Evolutionary conservation across 2,329 filamentous ascomycete genomes (phyloP).

Genomic region (Epichloe bromicola): DNA sequence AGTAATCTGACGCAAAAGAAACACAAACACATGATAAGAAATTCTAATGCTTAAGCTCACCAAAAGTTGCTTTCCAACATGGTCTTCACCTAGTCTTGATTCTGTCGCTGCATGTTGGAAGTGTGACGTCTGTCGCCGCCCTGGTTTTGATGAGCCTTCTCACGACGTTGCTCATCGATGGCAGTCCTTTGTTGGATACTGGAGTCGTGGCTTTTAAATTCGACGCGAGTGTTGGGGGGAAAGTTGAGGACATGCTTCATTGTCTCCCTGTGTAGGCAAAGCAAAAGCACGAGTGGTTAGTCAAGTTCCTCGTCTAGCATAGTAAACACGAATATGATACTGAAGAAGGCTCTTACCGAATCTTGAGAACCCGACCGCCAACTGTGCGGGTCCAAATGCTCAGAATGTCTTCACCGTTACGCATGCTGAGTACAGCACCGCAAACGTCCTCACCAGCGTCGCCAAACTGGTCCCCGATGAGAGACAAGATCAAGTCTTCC

Average conservation of each 20-base stretch:
- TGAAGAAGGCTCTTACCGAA: constrained; percentile 51
- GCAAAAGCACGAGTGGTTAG: neutral
- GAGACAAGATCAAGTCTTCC: constrained; percentile 83
- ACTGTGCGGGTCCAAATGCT: constrained; percentile 96
- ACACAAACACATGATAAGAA: neutral
- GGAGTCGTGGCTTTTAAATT: constrained; percentile 93
- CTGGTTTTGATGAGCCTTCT: constrained; percentile 50
- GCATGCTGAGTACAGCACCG: constrained; percentile 83
- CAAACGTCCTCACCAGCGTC: constrained; percentile 92
- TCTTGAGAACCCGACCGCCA: constrained; percentile 87
- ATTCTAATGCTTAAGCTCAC: neutral
- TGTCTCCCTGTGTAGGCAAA: constrained; percentile 53
- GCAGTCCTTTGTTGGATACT: constrained; percentile 86
- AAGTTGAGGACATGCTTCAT: constrained; percentile 84
- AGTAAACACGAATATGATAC: neutral
- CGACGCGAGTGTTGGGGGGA: constrained; percentile 82
- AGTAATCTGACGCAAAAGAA: neutral
- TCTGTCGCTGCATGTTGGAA: constrained; percentile 19
- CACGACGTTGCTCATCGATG: constrained; percentile 82
- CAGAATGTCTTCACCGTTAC: constrained; percentile 91
- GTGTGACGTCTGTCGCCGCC: constrained; percentile 26
- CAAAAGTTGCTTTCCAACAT: neutral
- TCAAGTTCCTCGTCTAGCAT: neutral
- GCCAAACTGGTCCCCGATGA: constrained; percentile 86
- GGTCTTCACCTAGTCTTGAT: constrained; percentile 14